Evolutionary conservation across 2,329 filamentous ascomycete genomes (phyloP).

Genomic region (Verticillium tricorpus): DNA sequence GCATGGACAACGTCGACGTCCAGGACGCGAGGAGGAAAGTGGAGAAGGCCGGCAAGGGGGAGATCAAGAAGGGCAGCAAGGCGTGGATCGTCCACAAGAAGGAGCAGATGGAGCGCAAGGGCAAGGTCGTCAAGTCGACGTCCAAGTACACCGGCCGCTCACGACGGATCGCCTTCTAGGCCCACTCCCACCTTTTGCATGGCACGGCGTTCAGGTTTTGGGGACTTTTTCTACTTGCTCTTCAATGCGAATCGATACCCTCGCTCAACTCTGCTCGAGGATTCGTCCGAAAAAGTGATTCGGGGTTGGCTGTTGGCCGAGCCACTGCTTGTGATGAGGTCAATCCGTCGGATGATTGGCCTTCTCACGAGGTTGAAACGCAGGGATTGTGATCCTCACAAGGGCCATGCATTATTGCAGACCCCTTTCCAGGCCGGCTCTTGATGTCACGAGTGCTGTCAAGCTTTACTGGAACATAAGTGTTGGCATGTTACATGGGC

Average conservation of each 20-base stretch:
- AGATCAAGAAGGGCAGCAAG: slow-evolving; percentile 76
- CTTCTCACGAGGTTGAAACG: too few species aligned
- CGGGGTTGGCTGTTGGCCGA: too few species aligned
- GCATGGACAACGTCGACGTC: slow-evolving; percentile 85
- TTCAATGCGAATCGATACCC: slow-evolving; percentile 13
- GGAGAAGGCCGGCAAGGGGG: slow-evolving; percentile 41
- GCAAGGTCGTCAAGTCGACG: slow-evolving; percentile 85
- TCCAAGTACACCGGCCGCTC: slow-evolving; percentile 95
- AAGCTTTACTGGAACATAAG: too few species aligned
- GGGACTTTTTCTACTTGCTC: slow-evolving; percentile 2
- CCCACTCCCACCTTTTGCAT: slow-evolving; percentile 7
- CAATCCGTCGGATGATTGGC: too few species aligned
- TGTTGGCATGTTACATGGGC: too few species aligned
- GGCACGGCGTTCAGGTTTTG: slow-evolving; percentile 16
- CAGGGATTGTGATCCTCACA: too few species aligned
- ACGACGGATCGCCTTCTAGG: slow-evolving; percentile 70
- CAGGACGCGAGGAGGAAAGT: slow-evolving; percentile 60
- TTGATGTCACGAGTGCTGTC: too few species aligned
- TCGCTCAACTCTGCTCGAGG: neutral
- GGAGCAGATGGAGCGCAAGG: slow-evolving; percentile 90
- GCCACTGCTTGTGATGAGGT: neutral
- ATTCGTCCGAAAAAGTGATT: too few species aligned
- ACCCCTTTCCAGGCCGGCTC: too few species aligned
- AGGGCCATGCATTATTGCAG: too few species aligned
- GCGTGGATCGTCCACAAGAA: slow-evolving; percentile 83